A percentile compares a stretch with the other conserved stretches of the same genome.
phyloP scores from a whole-genome alignment of 78 protist species.

The Chrysochromulina tobinii region DNA sequence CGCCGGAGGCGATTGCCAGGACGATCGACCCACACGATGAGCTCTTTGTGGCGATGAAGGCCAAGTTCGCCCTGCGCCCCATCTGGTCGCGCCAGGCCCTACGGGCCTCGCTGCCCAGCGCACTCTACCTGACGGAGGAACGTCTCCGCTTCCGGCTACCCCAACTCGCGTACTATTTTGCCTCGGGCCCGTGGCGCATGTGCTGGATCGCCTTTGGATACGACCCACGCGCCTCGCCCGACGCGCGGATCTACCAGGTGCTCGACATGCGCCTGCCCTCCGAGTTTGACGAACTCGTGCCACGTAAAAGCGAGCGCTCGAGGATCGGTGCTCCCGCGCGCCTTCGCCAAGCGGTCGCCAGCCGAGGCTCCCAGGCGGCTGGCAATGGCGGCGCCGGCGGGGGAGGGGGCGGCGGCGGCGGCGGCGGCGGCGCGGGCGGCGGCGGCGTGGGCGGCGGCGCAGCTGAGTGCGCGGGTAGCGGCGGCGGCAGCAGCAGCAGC shows the following conservation, averaged over 20 bases:
- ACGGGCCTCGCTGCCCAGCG: background rate
- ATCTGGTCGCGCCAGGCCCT: background rate
- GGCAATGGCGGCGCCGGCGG: too few species aligned
- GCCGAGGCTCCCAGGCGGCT: too few species aligned
- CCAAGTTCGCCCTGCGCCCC: background rate
- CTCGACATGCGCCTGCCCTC: background rate
- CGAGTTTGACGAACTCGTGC: background rate
- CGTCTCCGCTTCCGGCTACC: background rate
- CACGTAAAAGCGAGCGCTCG: background rate
- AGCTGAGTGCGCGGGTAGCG: background rate
- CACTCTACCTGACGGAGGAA: background rate
- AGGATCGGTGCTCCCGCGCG: background rate
- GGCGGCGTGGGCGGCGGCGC: background rate
- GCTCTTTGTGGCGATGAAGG: background rate
- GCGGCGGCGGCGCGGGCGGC: too few species aligned
- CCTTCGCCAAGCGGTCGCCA: too few species aligned
- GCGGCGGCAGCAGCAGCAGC: background rate
- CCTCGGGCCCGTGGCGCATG: background rate
- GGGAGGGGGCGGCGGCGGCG: too few species aligned
- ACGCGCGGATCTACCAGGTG: background rate
- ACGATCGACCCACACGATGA: background rate
- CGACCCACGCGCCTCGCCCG: constrained; percentile 8
- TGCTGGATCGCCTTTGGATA: constrained; percentile 1
- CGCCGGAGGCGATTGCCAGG: background rate
- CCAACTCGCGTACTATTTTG: background rate